phyloP scores from a whole-genome alignment of 805 yeast genomes.

The Candida silvicultrix region DNA sequence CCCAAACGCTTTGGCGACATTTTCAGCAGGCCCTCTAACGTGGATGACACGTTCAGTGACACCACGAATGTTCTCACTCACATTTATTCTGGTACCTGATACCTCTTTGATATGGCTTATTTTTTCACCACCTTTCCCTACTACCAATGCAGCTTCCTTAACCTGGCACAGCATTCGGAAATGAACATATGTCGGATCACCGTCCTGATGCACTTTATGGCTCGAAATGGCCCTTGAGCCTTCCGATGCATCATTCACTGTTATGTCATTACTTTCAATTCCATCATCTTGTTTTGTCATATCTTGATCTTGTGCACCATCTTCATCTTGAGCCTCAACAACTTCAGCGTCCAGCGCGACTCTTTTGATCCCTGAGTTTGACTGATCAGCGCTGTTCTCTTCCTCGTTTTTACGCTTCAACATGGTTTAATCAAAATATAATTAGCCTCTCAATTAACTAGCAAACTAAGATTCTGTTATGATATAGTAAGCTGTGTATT shows the following conservation, averaged over 20 bases:
- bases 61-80: constrained; percentile 65
- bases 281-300: constrained; percentile 6
- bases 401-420: constrained; percentile 64
- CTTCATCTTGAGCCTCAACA: constrained; percentile 23
- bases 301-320: background rate
- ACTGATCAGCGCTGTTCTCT: constrained; percentile 23
- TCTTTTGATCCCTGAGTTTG: constrained; percentile 50
- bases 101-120: constrained; percentile 57
- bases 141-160: constrained; percentile 68
- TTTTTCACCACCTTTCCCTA: constrained; percentile 77
- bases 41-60: constrained; percentile 70
- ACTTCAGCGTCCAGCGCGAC: constrained; percentile 63
- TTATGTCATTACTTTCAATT: background rate
- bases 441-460: background rate
- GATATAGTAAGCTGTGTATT: background rate
- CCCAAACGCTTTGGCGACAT: constrained; percentile 79
- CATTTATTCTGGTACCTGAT: constrained; percentile 60
- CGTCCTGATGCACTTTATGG: constrained; percentile 27
- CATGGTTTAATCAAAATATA: background rate
- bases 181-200: constrained; percentile 57
- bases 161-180: constrained; percentile 72
- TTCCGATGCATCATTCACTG: constrained; percentile 1
- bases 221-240: constrained; percentile 7
- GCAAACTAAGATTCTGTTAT: background rate
- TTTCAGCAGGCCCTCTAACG: constrained; percentile 68